Conservation (phyloP, 495 filamentous ascomycete genomes). For the Penicillium desertorum region DNA sequence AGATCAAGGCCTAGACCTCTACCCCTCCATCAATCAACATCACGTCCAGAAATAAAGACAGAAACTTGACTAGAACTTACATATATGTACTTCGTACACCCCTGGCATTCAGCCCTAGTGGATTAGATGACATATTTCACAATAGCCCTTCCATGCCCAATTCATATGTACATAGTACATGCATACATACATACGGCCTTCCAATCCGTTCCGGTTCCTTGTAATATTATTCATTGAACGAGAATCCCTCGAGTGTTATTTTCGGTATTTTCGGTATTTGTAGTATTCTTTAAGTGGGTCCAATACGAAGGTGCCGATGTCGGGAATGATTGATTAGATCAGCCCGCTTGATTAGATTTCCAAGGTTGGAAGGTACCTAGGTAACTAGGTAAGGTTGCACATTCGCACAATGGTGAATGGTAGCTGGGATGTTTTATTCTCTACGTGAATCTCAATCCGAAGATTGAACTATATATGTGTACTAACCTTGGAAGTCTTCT, state of each 20-base stretch:
- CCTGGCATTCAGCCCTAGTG: background rate
- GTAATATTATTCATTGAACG: background rate
- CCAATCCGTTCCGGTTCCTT: background rate
- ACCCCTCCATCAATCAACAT: too few species aligned
- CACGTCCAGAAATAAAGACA: too few species aligned
- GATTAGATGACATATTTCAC: background rate
- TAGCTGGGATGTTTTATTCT: background rate
- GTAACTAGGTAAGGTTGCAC: background rate
- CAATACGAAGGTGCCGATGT: slow-evolving; percentile 5
- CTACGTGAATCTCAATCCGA: background rate
- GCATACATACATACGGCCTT: too few species aligned
- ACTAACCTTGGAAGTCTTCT: background rate
- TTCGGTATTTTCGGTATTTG: background rate
- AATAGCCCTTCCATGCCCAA: too few species aligned
- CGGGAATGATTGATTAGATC: slow-evolving; percentile 16
- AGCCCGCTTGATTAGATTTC: slow-evolving; percentile 16
- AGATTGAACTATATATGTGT: background rate
- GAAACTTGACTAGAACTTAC: too few species aligned
- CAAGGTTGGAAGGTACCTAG: too few species aligned
- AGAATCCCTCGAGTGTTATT: background rate
- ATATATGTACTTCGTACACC: too few species aligned
- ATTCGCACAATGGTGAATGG: background rate
- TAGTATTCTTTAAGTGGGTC: background rate
- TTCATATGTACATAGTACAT: too few species aligned
- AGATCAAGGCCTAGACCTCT: too few species aligned